These are phyloP conservation scores for Xylaria curta DNA, from an alignment of 495 filamentous ascomycete species.

Conservation along the genomic window DNA sequence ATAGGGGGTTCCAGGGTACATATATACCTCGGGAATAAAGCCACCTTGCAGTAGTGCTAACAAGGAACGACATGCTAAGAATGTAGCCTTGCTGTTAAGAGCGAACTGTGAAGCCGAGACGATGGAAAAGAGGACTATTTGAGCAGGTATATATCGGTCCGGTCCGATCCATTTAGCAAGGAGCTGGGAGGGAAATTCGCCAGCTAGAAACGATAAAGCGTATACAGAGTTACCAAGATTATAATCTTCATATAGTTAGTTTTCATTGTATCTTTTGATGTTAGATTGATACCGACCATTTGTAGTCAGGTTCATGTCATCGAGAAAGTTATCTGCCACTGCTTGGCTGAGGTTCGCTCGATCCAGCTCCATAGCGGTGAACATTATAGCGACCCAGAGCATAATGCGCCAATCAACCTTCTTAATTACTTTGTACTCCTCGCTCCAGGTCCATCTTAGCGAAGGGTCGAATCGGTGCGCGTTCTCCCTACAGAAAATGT, in stretches of 20 bases:
- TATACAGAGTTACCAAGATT: constrained; percentile 81
- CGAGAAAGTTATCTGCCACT: constrained; percentile 48
- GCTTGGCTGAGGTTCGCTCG: constrained; percentile 65
- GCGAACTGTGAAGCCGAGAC: constrained; percentile 73
- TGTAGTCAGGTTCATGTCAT: constrained; percentile 43
- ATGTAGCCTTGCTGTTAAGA: constrained; percentile 64
- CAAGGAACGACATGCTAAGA: constrained; percentile 67
- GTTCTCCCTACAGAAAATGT: constrained; percentile 49
- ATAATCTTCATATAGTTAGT: constrained; percentile 56
- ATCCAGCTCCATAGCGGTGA: constrained; percentile 84
- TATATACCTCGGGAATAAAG: constrained; percentile 58
- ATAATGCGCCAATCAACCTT: constrained; percentile 53
- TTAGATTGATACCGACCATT: constrained; percentile 37
- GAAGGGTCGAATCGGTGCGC: constrained; percentile 50
- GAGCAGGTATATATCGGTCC: constrained; percentile 83
- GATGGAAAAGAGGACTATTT: constrained; percentile 80
- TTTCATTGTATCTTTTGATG: no score
- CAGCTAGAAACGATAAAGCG: constrained; percentile 68
- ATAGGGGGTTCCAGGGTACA: not conserved
- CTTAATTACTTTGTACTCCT: constrained; percentile 46
- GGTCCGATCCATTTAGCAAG: constrained; percentile 79
- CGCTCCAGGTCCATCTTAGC: constrained; percentile 51
- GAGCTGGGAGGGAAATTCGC: constrained; percentile 78
- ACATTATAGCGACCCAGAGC: constrained; percentile 75
- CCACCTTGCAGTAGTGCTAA: constrained; percentile 80